Percentiles rank a stretch among this genome's conserved stretches.
These are phyloP conservation scores for Saccharomycopsis amapae DNA, from an alignment of 805 yeast genomes.

Conservation along the genomic window DNA sequence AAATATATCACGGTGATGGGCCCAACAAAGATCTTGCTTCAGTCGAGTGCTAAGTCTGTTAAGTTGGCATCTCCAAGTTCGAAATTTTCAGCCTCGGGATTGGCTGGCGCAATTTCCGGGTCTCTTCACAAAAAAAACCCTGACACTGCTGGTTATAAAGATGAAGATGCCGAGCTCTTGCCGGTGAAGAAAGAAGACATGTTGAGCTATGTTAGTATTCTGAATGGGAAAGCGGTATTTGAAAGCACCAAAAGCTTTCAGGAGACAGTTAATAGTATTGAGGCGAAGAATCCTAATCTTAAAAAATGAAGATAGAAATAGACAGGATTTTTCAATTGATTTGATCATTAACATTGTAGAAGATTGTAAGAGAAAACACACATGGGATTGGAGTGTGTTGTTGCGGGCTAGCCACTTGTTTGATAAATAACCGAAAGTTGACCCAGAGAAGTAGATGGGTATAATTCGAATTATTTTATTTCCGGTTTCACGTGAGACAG, in stretches of 20 bases:
- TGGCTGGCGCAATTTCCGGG: not conserved
- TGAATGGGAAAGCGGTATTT: conserved; percentile 24
- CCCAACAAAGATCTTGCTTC: conserved; percentile 16
- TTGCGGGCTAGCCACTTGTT: too few relatives aligned
- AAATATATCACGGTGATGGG: conserved; percentile 16
- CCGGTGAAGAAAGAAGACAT: conserved; percentile 28
- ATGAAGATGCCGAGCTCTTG: conserved; percentile 14
- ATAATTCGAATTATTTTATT: too few relatives aligned
- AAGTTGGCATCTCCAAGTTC: not conserved
- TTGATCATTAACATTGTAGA: too few relatives aligned
- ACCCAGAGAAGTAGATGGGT: too few relatives aligned
- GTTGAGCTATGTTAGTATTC: conserved; percentile 34
- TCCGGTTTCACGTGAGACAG: too few relatives aligned
- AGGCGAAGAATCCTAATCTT: not conserved
- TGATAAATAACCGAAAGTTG: too few relatives aligned
- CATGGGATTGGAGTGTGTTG: not conserved
- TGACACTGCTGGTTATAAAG: not conserved
- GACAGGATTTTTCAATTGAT: not conserved
- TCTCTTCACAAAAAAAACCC: not conserved
- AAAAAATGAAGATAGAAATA: too few relatives aligned
- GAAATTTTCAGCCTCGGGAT: too few relatives aligned
- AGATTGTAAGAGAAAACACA: not conserved
- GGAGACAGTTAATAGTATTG: not conserved
- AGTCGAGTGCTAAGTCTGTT: conserved; percentile 2
- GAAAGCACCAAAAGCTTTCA: conserved; percentile 13